Base-by-base conservation (phyloP, 2,329 filamentous ascomycete species). In the Fusarium avenaceum region DNA sequence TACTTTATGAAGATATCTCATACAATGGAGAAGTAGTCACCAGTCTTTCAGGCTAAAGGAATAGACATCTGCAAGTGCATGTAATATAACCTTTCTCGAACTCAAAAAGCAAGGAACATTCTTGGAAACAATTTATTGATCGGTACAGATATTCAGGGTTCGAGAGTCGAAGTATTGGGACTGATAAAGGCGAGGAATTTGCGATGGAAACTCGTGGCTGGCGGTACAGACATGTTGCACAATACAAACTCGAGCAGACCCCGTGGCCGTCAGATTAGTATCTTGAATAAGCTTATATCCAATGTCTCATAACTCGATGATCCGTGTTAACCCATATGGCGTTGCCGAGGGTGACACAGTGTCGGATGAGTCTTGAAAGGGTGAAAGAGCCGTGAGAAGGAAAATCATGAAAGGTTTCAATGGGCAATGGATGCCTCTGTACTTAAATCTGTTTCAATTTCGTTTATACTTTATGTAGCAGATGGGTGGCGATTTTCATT, bases 281-380 rank as follows among this genome's bases (percentile, higher is more conserved):
- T 48, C 30, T n/a, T 2, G 24, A 17, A 47, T 59, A 59, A 59
- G 42, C 51, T 38, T 57, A 35, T 8, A 19, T 48, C 8, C 7
- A n/a, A 20, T 26, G 9, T 42, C 24, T 32, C 28, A 13, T 8
- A 15, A 24, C 20, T 8, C 4, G 30, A 19, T 35, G 38, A 54
- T 35, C 38, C 48, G 6, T 44, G 54, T 2, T 54, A 8, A 30
- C 8, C 26, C n/a, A 30, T n/a, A 17, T 14, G 38, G 6, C 6
- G 5, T 11, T 54, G 10, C 11, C 22, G 30, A 30, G 30, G 43
- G 38, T 57, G 43, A 38, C 48, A 30, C 11, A 13, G 20, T 17
- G n/a, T 19, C 8, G 38, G 30, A 13, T 13, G 14, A 10, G 5
- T 42, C 53, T 33, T 30, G 28, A 19, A 33, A 6, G 14, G 47